Conservation (phyloP, 768 basidiomycete species). For the Agrocybe pediades region DNA sequence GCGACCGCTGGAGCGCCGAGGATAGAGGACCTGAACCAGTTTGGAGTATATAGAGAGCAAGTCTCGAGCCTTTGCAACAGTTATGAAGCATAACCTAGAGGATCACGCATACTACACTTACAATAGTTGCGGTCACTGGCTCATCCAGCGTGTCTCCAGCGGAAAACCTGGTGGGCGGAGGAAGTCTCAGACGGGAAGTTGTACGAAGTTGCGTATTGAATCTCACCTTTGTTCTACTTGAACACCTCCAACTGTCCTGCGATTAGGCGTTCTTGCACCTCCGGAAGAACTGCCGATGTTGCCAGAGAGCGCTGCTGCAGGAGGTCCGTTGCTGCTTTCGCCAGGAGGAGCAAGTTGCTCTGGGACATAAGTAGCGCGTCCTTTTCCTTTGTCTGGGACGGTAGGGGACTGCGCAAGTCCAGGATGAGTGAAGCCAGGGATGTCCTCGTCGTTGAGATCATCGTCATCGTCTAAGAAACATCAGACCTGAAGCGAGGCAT, state of each 20-base stretch:
- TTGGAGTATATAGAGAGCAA: constrained; percentile 90
- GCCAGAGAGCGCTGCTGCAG: constrained; percentile 55
- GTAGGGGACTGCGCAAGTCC: constrained; percentile 43
- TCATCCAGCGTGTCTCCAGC: constrained; percentile 91
- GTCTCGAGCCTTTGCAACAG: constrained; percentile 70
- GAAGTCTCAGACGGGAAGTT: background rate
- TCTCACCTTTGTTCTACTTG: constrained; percentile 87
- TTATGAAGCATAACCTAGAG: background rate
- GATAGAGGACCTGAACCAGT: constrained; percentile 91
- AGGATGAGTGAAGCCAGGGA: constrained; percentile 79
- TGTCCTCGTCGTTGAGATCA: constrained; percentile 79
- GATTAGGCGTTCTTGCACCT: constrained; percentile 38
- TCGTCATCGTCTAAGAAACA: constrained; percentile 57
- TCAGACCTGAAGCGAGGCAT: constrained; percentile 2
- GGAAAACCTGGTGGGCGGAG: constrained; percentile 54
- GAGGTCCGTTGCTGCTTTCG: constrained; percentile 28
- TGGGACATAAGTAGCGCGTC: constrained; percentile 53
- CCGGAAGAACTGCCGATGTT: constrained; percentile 63
- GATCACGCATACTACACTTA: constrained; percentile 34
- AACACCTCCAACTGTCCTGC: constrained; percentile 81
- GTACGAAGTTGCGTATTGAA: background rate
- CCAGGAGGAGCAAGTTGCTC: constrained; percentile 50
- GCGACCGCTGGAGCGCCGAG: constrained; percentile 69
- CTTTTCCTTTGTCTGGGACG: constrained; percentile 68
- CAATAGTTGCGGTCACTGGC: constrained; percentile 87